Percentiles rank a stretch among this genome's conserved stretches.
phyloP scores from a whole-genome alignment of 2,329 filamentous ascomycete genomes.

The Neofusicoccum umdonicola region DNA sequence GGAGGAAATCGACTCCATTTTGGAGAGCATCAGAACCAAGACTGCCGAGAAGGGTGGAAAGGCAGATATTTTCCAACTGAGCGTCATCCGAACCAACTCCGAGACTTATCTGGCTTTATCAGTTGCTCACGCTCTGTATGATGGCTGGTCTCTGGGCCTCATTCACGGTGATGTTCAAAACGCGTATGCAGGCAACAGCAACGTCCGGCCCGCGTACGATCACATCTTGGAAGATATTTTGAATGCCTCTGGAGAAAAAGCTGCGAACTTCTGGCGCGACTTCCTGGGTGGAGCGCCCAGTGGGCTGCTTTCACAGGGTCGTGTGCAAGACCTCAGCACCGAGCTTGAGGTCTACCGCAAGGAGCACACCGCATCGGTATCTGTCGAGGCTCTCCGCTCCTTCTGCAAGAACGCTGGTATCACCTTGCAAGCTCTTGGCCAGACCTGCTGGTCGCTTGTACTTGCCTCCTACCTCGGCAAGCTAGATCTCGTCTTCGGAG shows the following conservation, averaged over 20 bases:
- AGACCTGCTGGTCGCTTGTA: slow-evolving; percentile 72
- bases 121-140: slow-evolving; percentile 83
- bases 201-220: slow-evolving; percentile 49
- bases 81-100: slow-evolving; percentile 32
- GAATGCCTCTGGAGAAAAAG: slow-evolving; percentile 46
- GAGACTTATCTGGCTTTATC: slow-evolving; percentile 59
- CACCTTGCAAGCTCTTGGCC: slow-evolving; percentile 74
- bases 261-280: slow-evolving; percentile 67
- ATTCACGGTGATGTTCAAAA: slow-evolving; percentile 67
- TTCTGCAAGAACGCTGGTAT: slow-evolving; percentile 67
- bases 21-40: slow-evolving; percentile 39
- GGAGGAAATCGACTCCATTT: slow-evolving; percentile 29
- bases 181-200: slow-evolving; percentile 56
- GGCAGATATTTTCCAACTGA: slow-evolving; percentile 36
- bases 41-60: slow-evolving; percentile 15
- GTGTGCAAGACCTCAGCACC: slow-evolving; percentile 17
- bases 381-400: slow-evolving; percentile 42
- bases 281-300: slow-evolving; percentile 55
- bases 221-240: slow-evolving; percentile 57
- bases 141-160: slow-evolving; percentile 77
- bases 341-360: slow-evolving; percentile 36
- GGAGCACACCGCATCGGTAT: slow-evolving; percentile 47
- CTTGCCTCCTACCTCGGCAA: slow-evolving; percentile 62
- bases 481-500: slow-evolving; percentile 77
- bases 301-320: not conserved